Percentiles rank a stretch among this genome's conserved stretches.
These are phyloP conservation scores for Monilinia laxa DNA, from an alignment of 2,329 filamentous ascomycete genomes.

Conservation along the genomic window DNA sequence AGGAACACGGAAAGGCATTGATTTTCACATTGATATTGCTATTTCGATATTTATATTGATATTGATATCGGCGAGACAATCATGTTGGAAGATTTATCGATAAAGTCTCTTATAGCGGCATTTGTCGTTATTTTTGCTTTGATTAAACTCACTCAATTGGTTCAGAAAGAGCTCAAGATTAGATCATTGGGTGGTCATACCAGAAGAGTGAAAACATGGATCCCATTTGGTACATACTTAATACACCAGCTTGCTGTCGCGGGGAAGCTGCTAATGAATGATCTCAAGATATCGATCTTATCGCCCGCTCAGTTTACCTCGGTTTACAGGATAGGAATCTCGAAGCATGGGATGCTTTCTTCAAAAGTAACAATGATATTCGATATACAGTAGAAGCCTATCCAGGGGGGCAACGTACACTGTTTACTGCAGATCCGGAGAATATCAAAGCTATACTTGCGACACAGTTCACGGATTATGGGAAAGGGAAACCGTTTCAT, in stretches of 20 bases:
- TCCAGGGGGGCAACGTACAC: slow-evolving; percentile 33
- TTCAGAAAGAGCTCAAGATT: slow-evolving; percentile 49
- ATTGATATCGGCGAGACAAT: background rate
- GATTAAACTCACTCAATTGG: slow-evolving; percentile 39
- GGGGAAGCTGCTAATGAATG: background rate
- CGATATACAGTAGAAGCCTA: slow-evolving; percentile 59
- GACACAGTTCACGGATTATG: slow-evolving; percentile 81
- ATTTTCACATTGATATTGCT: no score
- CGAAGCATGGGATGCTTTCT: slow-evolving; percentile 59
- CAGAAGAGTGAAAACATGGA: slow-evolving; percentile 40
- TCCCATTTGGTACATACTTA: slow-evolving; percentile 48
- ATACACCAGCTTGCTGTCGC: background rate
- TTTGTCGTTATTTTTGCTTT: slow-evolving; percentile 28
- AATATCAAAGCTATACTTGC: slow-evolving; percentile 92
- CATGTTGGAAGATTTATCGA: slow-evolving; percentile 43
- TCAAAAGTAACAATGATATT: slow-evolving; percentile 35
- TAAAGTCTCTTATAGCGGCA: slow-evolving; percentile 43
- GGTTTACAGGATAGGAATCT: slow-evolving; percentile 52
- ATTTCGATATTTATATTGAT: no score
- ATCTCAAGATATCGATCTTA: slow-evolving; percentile 60
- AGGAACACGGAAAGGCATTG: no score
- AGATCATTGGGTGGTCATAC: slow-evolving; percentile 49
- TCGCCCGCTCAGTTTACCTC: slow-evolving; percentile 40
- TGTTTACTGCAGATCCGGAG: slow-evolving; percentile 80
- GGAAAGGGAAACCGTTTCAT: slow-evolving; percentile 76